Evolutionary conservation across 2,329 filamentous ascomycete genomes (phyloP), one percentile per base, ranked within the genome.

Genomic region (Fusarium veterinarium): DNA sequence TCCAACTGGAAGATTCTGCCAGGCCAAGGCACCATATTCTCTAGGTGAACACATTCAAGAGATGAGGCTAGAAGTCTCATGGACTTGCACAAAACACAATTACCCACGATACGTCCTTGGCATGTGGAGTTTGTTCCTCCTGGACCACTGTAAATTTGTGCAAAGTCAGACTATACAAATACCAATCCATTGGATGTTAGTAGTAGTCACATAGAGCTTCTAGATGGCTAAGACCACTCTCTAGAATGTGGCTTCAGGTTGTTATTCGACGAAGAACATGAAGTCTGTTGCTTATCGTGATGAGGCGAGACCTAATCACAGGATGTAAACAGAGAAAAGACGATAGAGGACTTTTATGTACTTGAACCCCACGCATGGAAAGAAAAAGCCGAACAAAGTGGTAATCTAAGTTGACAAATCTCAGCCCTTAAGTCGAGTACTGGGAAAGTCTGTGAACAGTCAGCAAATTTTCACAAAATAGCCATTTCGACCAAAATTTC

Each of bases 401-500:
- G 8, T 6, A n/a, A 3, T 20, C 5, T 6, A 25, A n/a, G 6
- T 38, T 25, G 10, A 25, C 3, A 14, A 12, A 5, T 19, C 20
- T 33, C 5, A 33, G 4, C 8, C 12, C 10, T 25, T 7, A 52
- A 11, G 38, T 30, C 13, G 51, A 19, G 8, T 69, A 69, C 9
- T 57, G 41, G 6, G 65, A 69, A 5, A 69, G 44, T 8, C 66
- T 69, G 8, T 6, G 8, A 3, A 5, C 3, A 2, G 28, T 68
- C 2, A 68, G 48, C 1, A 1, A 0, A n/a, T 4, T 19, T 8
- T 1, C 10, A 8, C 8, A 6, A 8, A 3, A 38, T 6, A 17
- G 2, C 7, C 8, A 16, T 7, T 1, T 1, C 6, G 30, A 9
- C 4, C 3, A 5, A 1, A 8, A 7, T 4, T 13, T 1, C 12